A percentile compares a stretch with the other conserved stretches of the same genome.
Conservation (phyloP, 331 rosid species). For the Ulmus americana region DNA sequence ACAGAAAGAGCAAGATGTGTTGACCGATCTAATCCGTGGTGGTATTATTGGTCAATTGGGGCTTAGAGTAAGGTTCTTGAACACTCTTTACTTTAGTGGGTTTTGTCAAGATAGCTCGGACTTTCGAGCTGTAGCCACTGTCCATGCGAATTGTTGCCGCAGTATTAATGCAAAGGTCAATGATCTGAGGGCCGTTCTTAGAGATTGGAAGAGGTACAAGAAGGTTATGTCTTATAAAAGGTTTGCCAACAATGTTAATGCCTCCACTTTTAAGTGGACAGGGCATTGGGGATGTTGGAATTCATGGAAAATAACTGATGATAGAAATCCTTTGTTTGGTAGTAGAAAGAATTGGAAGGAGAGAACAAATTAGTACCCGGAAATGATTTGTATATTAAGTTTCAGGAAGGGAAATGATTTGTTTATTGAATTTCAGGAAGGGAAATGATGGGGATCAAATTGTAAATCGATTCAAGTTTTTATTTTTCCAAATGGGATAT, state of each 20-base stretch:
- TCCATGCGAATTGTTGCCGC: slow-evolving; percentile 77
- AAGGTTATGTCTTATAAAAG: slow-evolving; percentile 2
- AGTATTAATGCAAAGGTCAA: slow-evolving; percentile 53
- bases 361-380: too few relatives aligned
- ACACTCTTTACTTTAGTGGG: slow-evolving; percentile 71
- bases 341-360: too few relatives aligned
- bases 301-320: slow-evolving; percentile 43
- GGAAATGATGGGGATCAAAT: too few relatives aligned
- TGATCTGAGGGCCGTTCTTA: slow-evolving; percentile 36
- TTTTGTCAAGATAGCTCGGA: slow-evolving; percentile 65
- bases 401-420: too few relatives aligned
- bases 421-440: too few relatives aligned
- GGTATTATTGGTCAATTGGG: slow-evolving; percentile 34
- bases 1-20: slow-evolving; percentile 67
- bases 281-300: slow-evolving; percentile 34
- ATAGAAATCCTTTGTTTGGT: too few relatives aligned
- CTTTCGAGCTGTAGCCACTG: slow-evolving; percentile 38
- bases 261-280: slow-evolving; percentile 31
- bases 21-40: slow-evolving; percentile 24
- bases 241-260: slow-evolving; percentile 7
- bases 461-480: too few relatives aligned
- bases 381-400: too few relatives aligned
- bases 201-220: slow-evolving; percentile 61
- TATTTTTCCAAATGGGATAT: too few relatives aligned
- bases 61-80: slow-evolving; percentile 51